These are phyloP conservation scores for Fraxinus sp. DNA, from an alignment of 305 asterid genomes.

Conservation along the genomic window DNA sequence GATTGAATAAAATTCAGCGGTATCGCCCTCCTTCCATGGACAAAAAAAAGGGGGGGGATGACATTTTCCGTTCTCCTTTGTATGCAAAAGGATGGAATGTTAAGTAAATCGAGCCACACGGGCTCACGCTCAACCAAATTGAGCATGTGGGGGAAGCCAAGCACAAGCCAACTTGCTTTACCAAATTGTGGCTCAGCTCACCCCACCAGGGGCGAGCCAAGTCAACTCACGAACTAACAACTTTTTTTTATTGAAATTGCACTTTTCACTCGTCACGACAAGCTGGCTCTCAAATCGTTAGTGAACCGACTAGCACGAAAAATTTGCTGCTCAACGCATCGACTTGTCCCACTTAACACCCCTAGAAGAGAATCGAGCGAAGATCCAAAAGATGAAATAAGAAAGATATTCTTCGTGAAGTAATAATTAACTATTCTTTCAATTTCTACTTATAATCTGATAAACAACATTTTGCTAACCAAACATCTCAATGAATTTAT, in stretches of 20 bases:
- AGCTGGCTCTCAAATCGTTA: background rate
- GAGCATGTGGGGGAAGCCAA: background rate
- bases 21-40: too few species aligned
- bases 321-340: background rate
- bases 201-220: background rate
- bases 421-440: background rate
- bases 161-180: background rate
- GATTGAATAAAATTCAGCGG: background rate
- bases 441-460: background rate
- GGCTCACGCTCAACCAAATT: background rate
- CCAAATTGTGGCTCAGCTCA: background rate
- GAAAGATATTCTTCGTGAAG: background rate
- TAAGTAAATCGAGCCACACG: background rate
- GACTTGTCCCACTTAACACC: background rate
- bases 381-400: background rate
- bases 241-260: background rate
- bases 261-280: too few species aligned
- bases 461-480: background rate
- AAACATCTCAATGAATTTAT: background rate
- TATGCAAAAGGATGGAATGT: too few species aligned
- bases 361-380: background rate
- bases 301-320: background rate
- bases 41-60: too few species aligned
- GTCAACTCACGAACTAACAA: background rate
- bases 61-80: too few species aligned